Conservation (phyloP, 108 stramenopile species). For the Licmophora abbreviata region DNA sequence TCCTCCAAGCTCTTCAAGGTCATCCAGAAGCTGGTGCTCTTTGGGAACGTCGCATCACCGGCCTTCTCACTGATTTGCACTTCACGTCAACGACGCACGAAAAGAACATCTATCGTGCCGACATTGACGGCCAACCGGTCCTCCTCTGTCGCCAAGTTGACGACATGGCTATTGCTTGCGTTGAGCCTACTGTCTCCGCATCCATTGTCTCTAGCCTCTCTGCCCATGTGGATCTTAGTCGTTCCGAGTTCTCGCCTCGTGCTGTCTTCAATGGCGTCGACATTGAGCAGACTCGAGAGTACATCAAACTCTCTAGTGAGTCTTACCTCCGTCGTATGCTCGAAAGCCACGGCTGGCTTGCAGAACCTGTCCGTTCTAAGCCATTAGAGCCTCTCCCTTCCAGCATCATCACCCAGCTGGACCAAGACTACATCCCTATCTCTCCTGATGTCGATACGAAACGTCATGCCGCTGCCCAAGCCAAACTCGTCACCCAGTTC, state of each 20-base stretch:
- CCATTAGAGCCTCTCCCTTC: not conserved
- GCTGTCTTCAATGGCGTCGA: constrained; percentile 26
- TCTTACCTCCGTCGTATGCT: constrained; percentile 22
- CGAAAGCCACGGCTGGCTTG: constrained; percentile 22
- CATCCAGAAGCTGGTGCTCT: constrained; percentile 20
- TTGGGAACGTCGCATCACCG: constrained; percentile 14
- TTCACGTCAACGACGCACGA: constrained; percentile 29
- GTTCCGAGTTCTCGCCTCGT: constrained; percentile 16
- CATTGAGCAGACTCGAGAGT: constrained; percentile 17
- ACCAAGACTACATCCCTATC: not conserved
- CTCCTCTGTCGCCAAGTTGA: constrained; percentile 38
- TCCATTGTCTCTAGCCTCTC: not conserved
- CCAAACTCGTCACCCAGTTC: too few species aligned
- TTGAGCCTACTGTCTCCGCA: not conserved
- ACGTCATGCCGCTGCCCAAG: not conserved
- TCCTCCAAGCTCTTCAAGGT: constrained; percentile 17
- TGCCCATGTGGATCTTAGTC: not conserved
- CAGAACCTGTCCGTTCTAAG: not conserved
- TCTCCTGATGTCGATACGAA: constrained; percentile 2
- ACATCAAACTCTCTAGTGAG: constrained; percentile 17
- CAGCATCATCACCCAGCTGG: not conserved
- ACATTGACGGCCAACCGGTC: constrained; percentile 7
- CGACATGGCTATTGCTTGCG: constrained; percentile 24
- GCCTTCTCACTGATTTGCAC: constrained; percentile 14
- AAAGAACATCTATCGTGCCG: constrained; percentile 16